Conservation (phyloP, 352 stramenopile species). For the Phytophthora tubulina region DNA sequence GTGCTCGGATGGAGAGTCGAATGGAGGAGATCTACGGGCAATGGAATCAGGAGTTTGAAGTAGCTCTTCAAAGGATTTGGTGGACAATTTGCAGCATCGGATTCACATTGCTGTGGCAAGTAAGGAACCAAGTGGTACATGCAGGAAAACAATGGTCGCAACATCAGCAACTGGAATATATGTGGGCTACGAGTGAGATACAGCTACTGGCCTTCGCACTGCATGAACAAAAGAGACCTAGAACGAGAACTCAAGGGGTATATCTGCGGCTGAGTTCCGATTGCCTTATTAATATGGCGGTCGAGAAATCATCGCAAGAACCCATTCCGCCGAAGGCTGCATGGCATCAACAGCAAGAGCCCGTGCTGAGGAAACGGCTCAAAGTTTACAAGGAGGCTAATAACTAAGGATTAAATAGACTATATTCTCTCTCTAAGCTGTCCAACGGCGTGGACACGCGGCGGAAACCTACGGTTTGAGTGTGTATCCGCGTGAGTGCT, state of each 20-base stretch:
- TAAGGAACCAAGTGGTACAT: slow-evolving; percentile 1
- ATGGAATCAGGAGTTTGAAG: neutral
- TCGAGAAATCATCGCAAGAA: neutral
- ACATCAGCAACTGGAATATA: neutral
- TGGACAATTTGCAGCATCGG: slow-evolving; percentile 1
- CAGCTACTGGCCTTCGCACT: neutral
- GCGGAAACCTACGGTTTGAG: no score
- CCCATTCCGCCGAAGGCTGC: neutral
- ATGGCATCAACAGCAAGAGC: neutral
- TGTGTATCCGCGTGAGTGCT: no score
- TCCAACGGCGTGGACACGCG: no score
- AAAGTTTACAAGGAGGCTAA: slow-evolving; percentile 1
- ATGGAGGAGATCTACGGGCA: neutral
- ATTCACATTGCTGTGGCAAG: neutral
- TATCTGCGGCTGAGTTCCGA: neutral
- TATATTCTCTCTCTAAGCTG: neutral
- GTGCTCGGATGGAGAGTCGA: neutral
- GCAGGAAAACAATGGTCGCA: neutral
- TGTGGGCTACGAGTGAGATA: neutral
- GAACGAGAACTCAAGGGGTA: neutral
- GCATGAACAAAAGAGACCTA: no score
- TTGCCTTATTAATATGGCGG: neutral
- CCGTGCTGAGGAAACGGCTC: neutral
- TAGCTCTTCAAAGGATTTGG: neutral
- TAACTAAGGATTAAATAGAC: slow-evolving; percentile 8